A percentile compares a stretch with the other conserved stretches of the same genome.
Evolutionary conservation across 164 flowering plant genomes (phyloP).

Genomic region (Macadamia integrifolia): DNA sequence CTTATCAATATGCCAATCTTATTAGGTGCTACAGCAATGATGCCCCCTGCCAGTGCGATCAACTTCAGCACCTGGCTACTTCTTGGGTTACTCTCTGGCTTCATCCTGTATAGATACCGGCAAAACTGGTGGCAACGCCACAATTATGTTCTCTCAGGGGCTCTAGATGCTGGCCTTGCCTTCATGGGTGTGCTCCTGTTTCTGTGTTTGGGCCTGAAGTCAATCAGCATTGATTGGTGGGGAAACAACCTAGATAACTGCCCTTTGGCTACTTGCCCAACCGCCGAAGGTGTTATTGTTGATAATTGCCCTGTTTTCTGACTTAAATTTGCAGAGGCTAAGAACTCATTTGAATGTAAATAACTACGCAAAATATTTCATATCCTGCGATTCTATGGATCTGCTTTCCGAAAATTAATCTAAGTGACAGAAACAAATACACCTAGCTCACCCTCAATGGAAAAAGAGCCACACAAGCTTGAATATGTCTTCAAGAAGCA

Average conservation of each 20-base stretch:
- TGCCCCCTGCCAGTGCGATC: slow-evolving; percentile 81
- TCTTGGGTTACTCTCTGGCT: slow-evolving; percentile 62
- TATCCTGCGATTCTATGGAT: too few species aligned
- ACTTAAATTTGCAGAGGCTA: too few species aligned
- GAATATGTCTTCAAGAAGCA: too few species aligned
- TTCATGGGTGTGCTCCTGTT: slow-evolving; percentile 76
- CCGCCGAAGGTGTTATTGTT: slow-evolving; percentile 53
- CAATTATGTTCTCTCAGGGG: slow-evolving; percentile 75
- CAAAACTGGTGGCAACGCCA: slow-evolving; percentile 66
- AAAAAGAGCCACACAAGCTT: too few species aligned
- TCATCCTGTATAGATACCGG: slow-evolving; percentile 46
- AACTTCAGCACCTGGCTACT: slow-evolving; percentile 68
- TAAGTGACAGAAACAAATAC: too few species aligned
- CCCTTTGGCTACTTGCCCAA: slow-evolving; percentile 64
- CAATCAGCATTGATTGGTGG: slow-evolving; percentile 58
- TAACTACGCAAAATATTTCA: too few species aligned
- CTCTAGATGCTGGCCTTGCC: slow-evolving; percentile 79
- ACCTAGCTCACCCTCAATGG: too few species aligned
- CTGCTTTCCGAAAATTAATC: too few species aligned
- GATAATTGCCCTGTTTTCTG: slow-evolving; percentile 66
- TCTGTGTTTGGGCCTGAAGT: slow-evolving; percentile 45
- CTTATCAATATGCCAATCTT: slow-evolving; percentile 74
- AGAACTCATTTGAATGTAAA: too few species aligned
- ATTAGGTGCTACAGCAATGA: slow-evolving; percentile 49
- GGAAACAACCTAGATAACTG: slow-evolving; percentile 72